Evolutionary conservation across 2,329 filamentous ascomycete species (phyloP).

Genomic region (Talaromyces marneffei): DNA sequence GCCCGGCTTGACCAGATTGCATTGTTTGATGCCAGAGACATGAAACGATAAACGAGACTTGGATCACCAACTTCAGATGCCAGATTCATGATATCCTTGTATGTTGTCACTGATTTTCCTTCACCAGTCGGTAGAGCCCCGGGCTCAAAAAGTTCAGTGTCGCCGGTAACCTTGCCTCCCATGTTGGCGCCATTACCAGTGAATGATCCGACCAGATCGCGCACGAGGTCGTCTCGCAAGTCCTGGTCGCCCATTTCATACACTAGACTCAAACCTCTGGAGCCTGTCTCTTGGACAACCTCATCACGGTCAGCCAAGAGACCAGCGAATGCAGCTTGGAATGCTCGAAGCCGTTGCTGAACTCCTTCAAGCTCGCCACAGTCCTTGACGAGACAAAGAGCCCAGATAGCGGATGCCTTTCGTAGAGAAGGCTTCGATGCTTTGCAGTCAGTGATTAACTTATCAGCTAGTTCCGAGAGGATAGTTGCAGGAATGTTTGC

Average conservation of each 20-base stretch:
- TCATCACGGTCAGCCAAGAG: constrained; percentile 85
- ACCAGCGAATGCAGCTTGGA: constrained; percentile 80
- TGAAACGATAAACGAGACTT: constrained; percentile 95
- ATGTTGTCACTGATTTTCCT: constrained; percentile 83
- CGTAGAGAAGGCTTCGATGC: constrained; percentile 81
- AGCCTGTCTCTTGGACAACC: constrained; percentile 91
- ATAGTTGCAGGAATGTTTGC: constrained; percentile 33
- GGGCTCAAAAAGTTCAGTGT: constrained; percentile 89
- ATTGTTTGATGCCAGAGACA: constrained; percentile 93
- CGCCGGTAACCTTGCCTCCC: constrained; percentile 70
- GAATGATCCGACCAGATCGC: constrained; percentile 82
- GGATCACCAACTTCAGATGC: constrained; percentile 97
- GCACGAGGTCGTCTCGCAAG: constrained; percentile 75
- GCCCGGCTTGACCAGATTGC: constrained; percentile 97
- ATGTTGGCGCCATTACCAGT: constrained; percentile 62
- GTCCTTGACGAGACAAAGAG: constrained; percentile 85
- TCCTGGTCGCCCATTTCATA: constrained; percentile 84
- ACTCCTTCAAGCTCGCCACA: constrained; percentile 73
- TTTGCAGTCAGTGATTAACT: constrained; percentile 69
- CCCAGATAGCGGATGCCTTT: constrained; percentile 92
- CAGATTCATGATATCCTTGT: constrained; percentile 92
- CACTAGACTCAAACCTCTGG: constrained; percentile 80
- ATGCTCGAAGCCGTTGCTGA: constrained; percentile 67
- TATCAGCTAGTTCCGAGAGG: constrained; percentile 58
- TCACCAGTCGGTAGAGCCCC: constrained; percentile 86